Conservation (phyloP, 2,329 filamentous ascomycete species). For the Neonectria magnoliae region DNA sequence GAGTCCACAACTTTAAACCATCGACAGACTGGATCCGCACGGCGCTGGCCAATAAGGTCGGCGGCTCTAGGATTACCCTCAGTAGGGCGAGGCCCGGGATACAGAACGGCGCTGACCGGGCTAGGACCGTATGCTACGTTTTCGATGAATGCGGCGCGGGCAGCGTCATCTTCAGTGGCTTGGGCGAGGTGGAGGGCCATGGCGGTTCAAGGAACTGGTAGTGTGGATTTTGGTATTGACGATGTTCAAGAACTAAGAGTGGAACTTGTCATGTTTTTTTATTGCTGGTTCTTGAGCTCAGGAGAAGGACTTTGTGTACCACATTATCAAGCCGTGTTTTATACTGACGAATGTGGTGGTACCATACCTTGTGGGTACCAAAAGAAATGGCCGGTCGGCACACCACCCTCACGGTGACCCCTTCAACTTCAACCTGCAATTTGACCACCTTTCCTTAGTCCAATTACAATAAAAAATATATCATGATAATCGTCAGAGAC, state of each 20-base stretch:
- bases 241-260: not conserved
- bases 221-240: not conserved
- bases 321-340: not conserved
- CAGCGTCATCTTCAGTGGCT: constrained; percentile 49
- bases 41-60: constrained; percentile 34
- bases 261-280: not conserved
- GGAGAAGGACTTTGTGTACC: too few species aligned
- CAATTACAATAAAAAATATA: too few species aligned
- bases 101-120: constrained; percentile 46
- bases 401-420: too few species aligned
- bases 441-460: too few species aligned
- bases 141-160: constrained; percentile 51
- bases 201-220: not conserved
- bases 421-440: too few species aligned
- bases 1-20: constrained; percentile 52
- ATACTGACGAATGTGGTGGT: not conserved
- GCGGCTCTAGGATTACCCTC: constrained; percentile 36
- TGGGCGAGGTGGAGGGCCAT: constrained; percentile 53
- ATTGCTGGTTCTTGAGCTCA: not conserved
- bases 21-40: constrained; percentile 41
- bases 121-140: constrained; percentile 48
- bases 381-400: too few species aligned
- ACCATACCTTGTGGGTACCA: too few species aligned
- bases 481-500: too few species aligned
- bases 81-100: constrained; percentile 38